These are phyloP conservation scores for Fusarium staphyleae DNA, from an alignment of 2,329 filamentous ascomycete genomes.

Conservation along the genomic window DNA sequence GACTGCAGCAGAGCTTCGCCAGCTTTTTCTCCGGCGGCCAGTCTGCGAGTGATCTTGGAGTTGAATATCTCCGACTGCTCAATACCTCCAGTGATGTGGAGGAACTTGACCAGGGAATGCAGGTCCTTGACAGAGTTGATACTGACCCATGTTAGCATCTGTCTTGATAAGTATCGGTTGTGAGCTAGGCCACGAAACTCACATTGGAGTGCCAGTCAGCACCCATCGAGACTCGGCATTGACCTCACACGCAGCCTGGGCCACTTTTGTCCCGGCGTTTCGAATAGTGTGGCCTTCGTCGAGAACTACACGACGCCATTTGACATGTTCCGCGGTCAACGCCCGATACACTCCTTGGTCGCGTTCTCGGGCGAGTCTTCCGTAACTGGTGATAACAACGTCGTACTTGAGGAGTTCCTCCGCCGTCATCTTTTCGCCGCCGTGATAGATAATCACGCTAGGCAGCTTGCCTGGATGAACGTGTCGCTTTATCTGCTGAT, in stretches of 20 bases:
- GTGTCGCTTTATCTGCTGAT: slow-evolving; percentile 77
- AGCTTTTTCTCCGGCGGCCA: slow-evolving; percentile 62
- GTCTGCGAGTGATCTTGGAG: slow-evolving; percentile 64
- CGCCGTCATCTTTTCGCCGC: slow-evolving; percentile 62
- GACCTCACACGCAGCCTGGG: slow-evolving; percentile 71
- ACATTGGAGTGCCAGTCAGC: slow-evolving; percentile 81
- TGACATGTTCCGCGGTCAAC: slow-evolving; percentile 51
- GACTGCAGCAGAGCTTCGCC: slow-evolving; percentile 73
- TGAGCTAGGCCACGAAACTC: slow-evolving; percentile 38
- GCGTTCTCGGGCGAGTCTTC: slow-evolving; percentile 73
- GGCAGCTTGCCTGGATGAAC: slow-evolving; percentile 68
- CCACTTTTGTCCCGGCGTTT: slow-evolving; percentile 76
- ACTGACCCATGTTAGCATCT: slow-evolving; percentile 46
- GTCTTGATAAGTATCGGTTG: not conserved
- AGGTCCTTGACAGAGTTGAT: slow-evolving; percentile 84
- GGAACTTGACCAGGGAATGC: slow-evolving; percentile 79
- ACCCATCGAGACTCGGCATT: slow-evolving; percentile 79
- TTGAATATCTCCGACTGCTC: slow-evolving; percentile 79
- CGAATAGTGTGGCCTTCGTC: slow-evolving; percentile 87
- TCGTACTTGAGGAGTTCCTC: slow-evolving; percentile 70
- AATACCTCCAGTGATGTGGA: slow-evolving; percentile 77
- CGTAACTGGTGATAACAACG: slow-evolving; percentile 86
- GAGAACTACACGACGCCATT: slow-evolving; percentile 81
- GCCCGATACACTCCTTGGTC: slow-evolving; percentile 52
- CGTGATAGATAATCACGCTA: slow-evolving; percentile 78